These are phyloP conservation scores for Metarhizium brunneum DNA, from an alignment of 2,329 filamentous ascomycete species.

Conservation along the genomic window DNA sequence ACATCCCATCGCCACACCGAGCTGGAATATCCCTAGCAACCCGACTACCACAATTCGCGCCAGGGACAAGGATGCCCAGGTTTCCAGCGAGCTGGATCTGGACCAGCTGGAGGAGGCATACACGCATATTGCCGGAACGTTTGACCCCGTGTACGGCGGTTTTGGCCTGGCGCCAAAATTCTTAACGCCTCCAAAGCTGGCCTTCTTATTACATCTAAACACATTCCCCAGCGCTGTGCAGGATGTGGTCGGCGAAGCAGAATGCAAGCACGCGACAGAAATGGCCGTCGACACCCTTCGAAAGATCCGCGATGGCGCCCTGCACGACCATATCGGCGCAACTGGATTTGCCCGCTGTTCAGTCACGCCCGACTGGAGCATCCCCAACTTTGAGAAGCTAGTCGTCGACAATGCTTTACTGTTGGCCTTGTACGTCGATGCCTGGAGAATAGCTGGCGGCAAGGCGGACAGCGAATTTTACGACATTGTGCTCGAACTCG, in stretches of 20 bases:
- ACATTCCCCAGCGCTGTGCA: constrained; percentile 63
- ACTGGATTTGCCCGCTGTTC: constrained; percentile 64
- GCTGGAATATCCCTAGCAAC: constrained; percentile 17
- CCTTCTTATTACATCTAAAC: constrained; percentile 68
- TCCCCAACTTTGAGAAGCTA: constrained; percentile 97
- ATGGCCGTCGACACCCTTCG: constrained; percentile 78
- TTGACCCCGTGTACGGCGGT: constrained; percentile 68
- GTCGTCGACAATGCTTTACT: constrained; percentile 87
- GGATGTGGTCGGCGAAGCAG: constrained; percentile 79
- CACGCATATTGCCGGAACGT: constrained; percentile 69
- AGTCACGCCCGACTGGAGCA: constrained; percentile 82
- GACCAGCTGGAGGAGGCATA: constrained; percentile 89
- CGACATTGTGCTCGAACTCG: constrained; percentile 70
- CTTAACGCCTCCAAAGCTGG: constrained; percentile 75
- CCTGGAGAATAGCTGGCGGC: constrained; percentile 53
- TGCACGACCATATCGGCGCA: constrained; percentile 47
- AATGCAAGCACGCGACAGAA: constrained; percentile 61
- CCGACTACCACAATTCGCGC: constrained; percentile 9
- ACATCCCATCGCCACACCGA: constrained; percentile 18
- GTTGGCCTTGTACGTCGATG: constrained; percentile 75
- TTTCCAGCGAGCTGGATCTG: constrained; percentile 68
- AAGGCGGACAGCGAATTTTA: constrained; percentile 60
- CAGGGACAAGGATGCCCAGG: constrained; percentile 16
- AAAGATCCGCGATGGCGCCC: constrained; percentile 52
- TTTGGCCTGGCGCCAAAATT: constrained; percentile 84